These are phyloP conservation scores for Arachis hypogaea DNA, from an alignment of 306 rosid genomes.

Conservation along the genomic window DNA sequence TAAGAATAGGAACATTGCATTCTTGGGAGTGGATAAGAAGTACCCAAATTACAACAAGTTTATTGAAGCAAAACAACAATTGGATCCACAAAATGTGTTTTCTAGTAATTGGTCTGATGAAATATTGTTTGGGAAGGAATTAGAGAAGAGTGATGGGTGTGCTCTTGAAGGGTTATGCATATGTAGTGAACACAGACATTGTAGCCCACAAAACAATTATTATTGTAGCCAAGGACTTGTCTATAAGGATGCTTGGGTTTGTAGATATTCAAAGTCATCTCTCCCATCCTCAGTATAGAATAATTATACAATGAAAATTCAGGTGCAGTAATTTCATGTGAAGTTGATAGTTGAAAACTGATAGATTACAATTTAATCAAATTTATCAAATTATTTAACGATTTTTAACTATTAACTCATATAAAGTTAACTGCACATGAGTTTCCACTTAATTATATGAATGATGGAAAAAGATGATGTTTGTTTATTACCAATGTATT, in stretches of 20 bases:
- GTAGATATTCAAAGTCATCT: conserved; percentile 47
- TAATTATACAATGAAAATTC: too few relatives aligned
- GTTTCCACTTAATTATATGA: too few relatives aligned
- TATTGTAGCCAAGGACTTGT: conserved; percentile 61
- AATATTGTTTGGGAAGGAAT: conserved; percentile 55
- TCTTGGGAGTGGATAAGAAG: conserved; percentile 52
- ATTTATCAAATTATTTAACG: too few relatives aligned
- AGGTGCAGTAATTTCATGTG: too few relatives aligned
- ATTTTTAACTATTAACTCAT: too few relatives aligned
- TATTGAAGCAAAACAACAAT: conserved; percentile 43
- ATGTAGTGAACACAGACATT: conserved; percentile 65
- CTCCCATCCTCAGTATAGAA: not conserved
- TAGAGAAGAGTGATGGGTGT: conserved; percentile 59
- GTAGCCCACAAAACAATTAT: conserved; percentile 66
- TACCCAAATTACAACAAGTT: conserved; percentile 53
- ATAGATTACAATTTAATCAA: too few relatives aligned
- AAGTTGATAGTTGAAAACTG: too few relatives aligned
- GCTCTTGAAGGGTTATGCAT: conserved; percentile 72
- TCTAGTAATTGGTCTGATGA: conserved; percentile 74
- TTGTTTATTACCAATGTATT: too few relatives aligned
- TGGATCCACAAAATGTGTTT: conserved; percentile 67
- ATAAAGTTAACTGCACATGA: too few relatives aligned
- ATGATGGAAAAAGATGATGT: too few relatives aligned
- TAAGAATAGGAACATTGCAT: conserved; percentile 68
- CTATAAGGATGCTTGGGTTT: conserved; percentile 71